Conservation (phyloP, 345 rosid species). For the rapeseed (Brassica napus) region Da-Ae NC_063448.1:41522001-41522500, state of each 20-base stretch:
- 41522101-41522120: constrained; percentile 64
- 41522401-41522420: constrained; percentile 62
- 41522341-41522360: constrained; percentile 50
- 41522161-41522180: constrained; percentile 51
- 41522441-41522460: constrained; percentile 72
- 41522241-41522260: constrained; percentile 74
- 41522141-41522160: constrained; percentile 74
- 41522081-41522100: constrained; percentile 40
- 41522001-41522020: not conserved
- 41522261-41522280: constrained; percentile 67
- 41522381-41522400: constrained; percentile 51
- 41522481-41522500: constrained; percentile 58
- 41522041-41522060: constrained; percentile 10
- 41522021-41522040: not conserved
- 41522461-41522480: constrained; percentile 69
- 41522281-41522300: constrained; percentile 56
- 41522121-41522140: constrained; percentile 58
- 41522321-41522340: not conserved
- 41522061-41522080: constrained; percentile 1
- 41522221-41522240: constrained; percentile 57
- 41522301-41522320: constrained; percentile 12
- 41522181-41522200: constrained; percentile 49
- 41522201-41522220: constrained; percentile 69
- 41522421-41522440: constrained; percentile 67
- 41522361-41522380: constrained; percentile 57